phyloP scores from a whole-genome alignment of 495 filamentous ascomycete species.

The Mycothermus thermophilus region DNA sequence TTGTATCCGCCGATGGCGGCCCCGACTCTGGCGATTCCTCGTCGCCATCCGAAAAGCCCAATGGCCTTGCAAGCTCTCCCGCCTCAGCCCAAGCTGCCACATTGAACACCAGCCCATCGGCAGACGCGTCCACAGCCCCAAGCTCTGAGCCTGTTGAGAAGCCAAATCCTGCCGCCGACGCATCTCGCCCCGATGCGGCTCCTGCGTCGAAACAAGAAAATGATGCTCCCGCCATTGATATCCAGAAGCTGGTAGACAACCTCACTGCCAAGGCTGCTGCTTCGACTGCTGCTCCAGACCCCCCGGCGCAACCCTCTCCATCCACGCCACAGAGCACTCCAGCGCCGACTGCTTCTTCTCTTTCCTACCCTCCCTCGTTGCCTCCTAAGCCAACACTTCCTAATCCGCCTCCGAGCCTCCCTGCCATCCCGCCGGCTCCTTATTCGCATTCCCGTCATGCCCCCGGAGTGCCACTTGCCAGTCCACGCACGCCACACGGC shows the following conservation, averaged over 20 bases:
- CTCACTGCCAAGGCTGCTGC: constrained; percentile 33
- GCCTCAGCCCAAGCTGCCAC: constrained; percentile 6
- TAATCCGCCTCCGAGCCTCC: constrained; percentile 11
- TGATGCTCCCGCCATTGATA: constrained; percentile 32
- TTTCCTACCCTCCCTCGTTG: constrained; percentile 35
- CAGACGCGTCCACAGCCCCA: constrained; percentile 4
- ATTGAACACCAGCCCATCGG: constrained; percentile 9
- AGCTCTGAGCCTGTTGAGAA: too few species aligned
- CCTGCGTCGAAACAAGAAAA: constrained; percentile 11
- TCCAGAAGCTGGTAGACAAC: constrained; percentile 36
- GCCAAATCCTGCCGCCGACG: not conserved
- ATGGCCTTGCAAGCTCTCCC: constrained; percentile 1
- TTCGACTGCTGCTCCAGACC: constrained; percentile 14
- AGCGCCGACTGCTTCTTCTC: constrained; percentile 23
- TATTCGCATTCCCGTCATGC: constrained; percentile 38
- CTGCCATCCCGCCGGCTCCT: constrained; percentile 17
- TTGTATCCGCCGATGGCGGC: constrained; percentile 7
- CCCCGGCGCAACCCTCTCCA: constrained; percentile 18
- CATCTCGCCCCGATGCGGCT: constrained; percentile 9
- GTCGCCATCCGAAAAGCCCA: constrained; percentile 6
- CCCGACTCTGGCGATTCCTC: constrained; percentile 1
- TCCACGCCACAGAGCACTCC: constrained; percentile 23
- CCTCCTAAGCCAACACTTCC: constrained; percentile 38
- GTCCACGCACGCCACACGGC: constrained; percentile 29
- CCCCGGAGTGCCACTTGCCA: constrained; percentile 27